These are phyloP conservation scores for Paratrypanosoma confusum DNA, from an alignment of 208 protist genomes.

Conservation along the genomic window DNA sequence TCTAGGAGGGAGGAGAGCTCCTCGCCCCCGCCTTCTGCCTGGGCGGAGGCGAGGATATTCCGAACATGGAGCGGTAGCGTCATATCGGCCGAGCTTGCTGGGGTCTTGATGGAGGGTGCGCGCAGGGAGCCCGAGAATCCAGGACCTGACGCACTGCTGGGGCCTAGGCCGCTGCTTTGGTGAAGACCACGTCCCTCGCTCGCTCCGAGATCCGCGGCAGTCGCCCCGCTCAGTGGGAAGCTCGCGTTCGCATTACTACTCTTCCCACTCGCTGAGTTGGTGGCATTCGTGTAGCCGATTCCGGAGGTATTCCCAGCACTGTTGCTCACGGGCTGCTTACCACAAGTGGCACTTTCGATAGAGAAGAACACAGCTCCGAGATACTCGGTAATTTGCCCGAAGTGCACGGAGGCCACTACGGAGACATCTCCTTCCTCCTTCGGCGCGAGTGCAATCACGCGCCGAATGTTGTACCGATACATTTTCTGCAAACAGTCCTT, in stretches of 20 bases:
- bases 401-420: conserved; percentile 65
- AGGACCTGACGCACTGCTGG: too few relatives aligned
- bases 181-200: too few relatives aligned
- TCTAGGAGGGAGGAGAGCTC: conserved; percentile 10
- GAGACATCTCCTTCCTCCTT: conserved; percentile 53
- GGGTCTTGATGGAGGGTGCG: too few relatives aligned
- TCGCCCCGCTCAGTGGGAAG: too few relatives aligned
- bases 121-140: too few relatives aligned
- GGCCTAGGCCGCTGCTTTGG: too few relatives aligned
- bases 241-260: too few relatives aligned
- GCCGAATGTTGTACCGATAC: conserved; percentile 32
- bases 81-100: conserved; percentile 18
- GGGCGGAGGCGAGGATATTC: conserved; percentile 35
- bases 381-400: conserved; percentile 76
- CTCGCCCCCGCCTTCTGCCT: conserved; percentile 19
- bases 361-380: conserved; percentile 72
- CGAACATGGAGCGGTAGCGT: conserved; percentile 42
- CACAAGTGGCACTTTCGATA: conserved; percentile 32
- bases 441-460: conserved; percentile 50
- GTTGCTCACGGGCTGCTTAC: conserved; percentile 1
- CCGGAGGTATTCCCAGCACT: conserved; percentile 4
- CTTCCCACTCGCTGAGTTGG: too few relatives aligned
- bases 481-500: conserved; percentile 60
- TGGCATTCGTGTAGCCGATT: too few relatives aligned
- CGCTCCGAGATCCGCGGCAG: too few relatives aligned